Base-by-base conservation (phyloP, 176 grass and related monocot genomes). In the Cymbopogon citratus region DNA sequence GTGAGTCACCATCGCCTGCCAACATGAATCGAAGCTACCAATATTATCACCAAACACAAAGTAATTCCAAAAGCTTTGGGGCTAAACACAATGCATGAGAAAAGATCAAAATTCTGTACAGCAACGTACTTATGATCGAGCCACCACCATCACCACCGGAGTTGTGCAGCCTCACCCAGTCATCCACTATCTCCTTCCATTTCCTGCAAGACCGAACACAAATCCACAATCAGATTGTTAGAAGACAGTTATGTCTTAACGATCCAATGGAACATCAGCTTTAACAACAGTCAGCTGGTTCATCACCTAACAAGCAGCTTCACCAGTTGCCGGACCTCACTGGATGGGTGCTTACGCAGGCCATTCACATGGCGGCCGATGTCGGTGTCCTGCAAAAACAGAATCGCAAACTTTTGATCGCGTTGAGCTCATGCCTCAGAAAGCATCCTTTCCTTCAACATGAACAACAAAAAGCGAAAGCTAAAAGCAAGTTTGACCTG, bases 1-100 rank as follows among this genome's bases (percentile, higher is more conserved):
- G 94, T 3, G 94, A 97, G 52, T 89, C 94, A n/a, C 84, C 88
- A 75, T 97, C 90, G 74, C 85, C 94, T 97, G 85, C 79, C 21
- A 78, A 16, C 75, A 71, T 38, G 11, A 68, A 88, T 13, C 7
- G 52, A 41, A 73, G 14, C 5, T 27, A 79, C 57, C 5, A 51
- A 54, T 71, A 14, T 76, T 74, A 54, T 57, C 11, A 80, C 29
- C 6, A 13, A 66, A 27, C 28, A 36, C 38, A 68, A 81, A 63
- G 24, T 15, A 63, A 63, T 63, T 28, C 60, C 1, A 44, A 65
- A 49, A 71, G 2, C 33, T 3, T 60, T 71, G 40, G 16, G 80
- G 33, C 10, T 19, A 63, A 74, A 75, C 57, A 85, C 43, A 74
- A 43, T 54, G 26, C n/a, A 77, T 36, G 5, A 27, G n/a, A 60